phyloP scores from a whole-genome alignment of 176 grass and related monocot genomes.

The Aegilops speltoides region DNA sequence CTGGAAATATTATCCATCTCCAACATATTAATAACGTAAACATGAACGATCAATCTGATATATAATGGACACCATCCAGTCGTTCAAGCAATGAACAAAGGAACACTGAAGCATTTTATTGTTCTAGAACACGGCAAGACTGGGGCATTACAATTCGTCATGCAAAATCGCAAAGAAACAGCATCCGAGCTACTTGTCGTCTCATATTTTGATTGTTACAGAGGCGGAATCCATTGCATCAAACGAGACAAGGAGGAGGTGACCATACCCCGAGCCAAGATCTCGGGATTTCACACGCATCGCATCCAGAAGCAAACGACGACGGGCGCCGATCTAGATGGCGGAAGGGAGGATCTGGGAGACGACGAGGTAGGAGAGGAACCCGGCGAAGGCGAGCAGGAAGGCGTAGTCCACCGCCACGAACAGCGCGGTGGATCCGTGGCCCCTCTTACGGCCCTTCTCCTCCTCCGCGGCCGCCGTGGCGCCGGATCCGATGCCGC shows the following conservation, averaged over 20 bases:
- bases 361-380: conserved; percentile 81
- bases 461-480: neutral
- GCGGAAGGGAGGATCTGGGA: conserved; percentile 47
- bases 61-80: neutral
- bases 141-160: conserved; percentile 3
- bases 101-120: neutral
- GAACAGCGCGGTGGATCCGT: conserved; percentile 80
- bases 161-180: neutral
- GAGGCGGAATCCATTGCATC: neutral
- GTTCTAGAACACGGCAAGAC: neutral
- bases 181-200: neutral
- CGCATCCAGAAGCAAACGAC: neutral
- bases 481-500: neutral
- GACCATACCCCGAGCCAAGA: neutral
- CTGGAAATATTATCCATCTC: neutral
- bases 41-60: neutral
- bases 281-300: neutral
- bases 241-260: neutral
- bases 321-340: conserved; percentile 2
- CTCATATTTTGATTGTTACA: neutral
- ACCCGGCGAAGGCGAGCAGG: conserved; percentile 75
- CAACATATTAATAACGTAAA: neutral
- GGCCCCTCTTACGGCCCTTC: conserved; percentile 26
- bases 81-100: neutral
- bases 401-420: conserved; percentile 81